Evolutionary conservation across 108 stramenopile genomes (phyloP).

Genomic region (Aurantiochytrium sp.): DNA sequence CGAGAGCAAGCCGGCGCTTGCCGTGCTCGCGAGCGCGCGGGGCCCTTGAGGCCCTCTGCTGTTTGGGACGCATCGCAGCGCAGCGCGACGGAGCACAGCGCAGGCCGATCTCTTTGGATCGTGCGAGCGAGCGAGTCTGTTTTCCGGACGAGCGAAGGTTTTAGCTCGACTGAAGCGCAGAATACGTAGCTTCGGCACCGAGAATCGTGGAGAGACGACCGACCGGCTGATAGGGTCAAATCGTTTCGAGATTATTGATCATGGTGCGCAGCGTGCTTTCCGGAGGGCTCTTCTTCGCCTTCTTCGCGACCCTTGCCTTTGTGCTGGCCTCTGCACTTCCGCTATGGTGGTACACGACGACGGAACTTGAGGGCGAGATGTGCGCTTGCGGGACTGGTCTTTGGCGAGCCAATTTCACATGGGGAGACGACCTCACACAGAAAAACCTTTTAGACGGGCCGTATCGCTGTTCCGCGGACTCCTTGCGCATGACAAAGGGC

Average conservation of each 20-base stretch:
- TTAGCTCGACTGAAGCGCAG: no score
- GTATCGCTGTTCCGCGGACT: background rate
- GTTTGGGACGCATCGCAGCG: no score
- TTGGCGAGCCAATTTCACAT: conserved; percentile 2
- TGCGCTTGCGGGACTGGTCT: conserved; percentile 6
- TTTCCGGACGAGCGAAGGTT: no score
- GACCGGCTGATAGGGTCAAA: no score
- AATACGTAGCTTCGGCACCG: no score
- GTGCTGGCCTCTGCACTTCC: background rate
- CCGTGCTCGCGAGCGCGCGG: no score
- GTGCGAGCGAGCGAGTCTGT: no score
- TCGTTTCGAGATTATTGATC: background rate
- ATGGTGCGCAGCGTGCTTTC: background rate
- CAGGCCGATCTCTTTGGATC: no score
- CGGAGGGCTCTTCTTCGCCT: background rate
- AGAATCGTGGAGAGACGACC: no score
- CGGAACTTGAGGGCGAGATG: conserved; percentile 1
- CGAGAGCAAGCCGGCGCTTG: no score
- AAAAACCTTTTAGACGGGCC: background rate
- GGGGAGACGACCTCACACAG: background rate
- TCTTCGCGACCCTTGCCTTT: background rate
- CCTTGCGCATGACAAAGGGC: background rate
- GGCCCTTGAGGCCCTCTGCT: no score
- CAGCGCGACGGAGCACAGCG: no score
- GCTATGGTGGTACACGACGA: conserved; percentile 17